These are phyloP conservation scores for Graphium sp. DNA, from an alignment of 2,329 filamentous ascomycete genomes.

Conservation along the genomic window DNA sequence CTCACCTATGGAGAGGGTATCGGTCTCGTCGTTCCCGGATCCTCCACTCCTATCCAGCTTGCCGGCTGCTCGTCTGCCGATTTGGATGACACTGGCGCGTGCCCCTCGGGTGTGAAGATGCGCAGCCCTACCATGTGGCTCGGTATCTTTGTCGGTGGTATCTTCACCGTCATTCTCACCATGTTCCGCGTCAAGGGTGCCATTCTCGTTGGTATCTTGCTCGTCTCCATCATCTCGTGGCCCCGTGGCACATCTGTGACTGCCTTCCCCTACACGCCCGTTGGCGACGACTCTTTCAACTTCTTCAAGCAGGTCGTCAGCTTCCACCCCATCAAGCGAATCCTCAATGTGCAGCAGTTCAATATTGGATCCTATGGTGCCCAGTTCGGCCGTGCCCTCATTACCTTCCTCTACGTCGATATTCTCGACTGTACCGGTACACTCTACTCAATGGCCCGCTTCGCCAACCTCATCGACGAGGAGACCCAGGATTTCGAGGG, in stretches of 20 bases:
- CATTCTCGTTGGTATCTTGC: constrained; percentile 65
- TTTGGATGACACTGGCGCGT: constrained; percentile 31
- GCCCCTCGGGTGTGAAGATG: constrained; percentile 51
- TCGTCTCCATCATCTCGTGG: constrained; percentile 83
- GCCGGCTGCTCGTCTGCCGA: constrained; percentile 47
- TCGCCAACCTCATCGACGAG: constrained; percentile 47
- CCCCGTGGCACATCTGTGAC: constrained; percentile 60
- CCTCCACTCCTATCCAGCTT: constrained; percentile 52
- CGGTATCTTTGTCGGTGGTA: constrained; percentile 72
- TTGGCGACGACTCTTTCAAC: constrained; percentile 57
- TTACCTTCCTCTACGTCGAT: constrained; percentile 67
- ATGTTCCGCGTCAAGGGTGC: constrained; percentile 78
- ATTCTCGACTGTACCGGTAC: constrained; percentile 67
- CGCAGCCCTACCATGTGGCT: constrained; percentile 73
- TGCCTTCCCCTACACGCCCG: constrained; percentile 57
- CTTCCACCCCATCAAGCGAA: constrained; percentile 60
- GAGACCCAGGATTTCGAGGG: constrained; percentile 70
- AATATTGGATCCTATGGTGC: constrained; percentile 49
- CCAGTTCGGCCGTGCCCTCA: constrained; percentile 65
- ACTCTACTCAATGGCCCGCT: constrained; percentile 67
- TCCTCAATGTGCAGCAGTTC: constrained; percentile 60
- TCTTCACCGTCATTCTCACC: constrained; percentile 66
- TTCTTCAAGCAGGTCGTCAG: constrained; percentile 82
- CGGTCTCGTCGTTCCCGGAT: constrained; percentile 56
- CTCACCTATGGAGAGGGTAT: constrained; percentile 72